Conservation (phyloP, 164 flowering plant genomes). For the Aristolochia californica region DNA sequence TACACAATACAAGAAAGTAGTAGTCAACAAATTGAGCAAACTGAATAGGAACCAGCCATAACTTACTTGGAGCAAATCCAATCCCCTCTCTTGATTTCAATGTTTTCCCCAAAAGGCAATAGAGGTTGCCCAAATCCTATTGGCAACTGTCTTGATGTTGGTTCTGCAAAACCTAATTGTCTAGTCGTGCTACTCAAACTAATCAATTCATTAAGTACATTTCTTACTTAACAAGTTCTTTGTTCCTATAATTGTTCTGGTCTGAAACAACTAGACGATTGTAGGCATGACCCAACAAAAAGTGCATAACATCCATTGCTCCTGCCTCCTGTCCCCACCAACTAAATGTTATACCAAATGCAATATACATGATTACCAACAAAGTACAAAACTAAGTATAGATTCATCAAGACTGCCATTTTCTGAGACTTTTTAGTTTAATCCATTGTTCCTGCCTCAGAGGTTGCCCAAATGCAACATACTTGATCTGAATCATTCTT, state of each 20-base stretch:
- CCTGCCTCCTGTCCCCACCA: conserved; percentile 30
- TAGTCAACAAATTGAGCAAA: too few relatives aligned
- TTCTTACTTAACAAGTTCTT: conserved; percentile 27
- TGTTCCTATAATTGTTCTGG: conserved; percentile 15
- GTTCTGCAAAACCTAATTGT: conserved; percentile 16
- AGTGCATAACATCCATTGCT: conserved; percentile 71
- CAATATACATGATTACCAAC: background rate
- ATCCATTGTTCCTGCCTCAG: too few relatives aligned
- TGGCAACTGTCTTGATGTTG: conserved; percentile 24
- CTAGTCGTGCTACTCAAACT: conserved; percentile 16
- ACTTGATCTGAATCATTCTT: too few relatives aligned
- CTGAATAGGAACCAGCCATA: background rate
- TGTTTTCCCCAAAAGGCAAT: conserved; percentile 31
- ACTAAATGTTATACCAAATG: conserved; percentile 18
- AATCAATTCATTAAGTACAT: conserved; percentile 49
- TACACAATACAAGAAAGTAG: conserved; percentile 8
- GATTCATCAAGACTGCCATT: too few relatives aligned
- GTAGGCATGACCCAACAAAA: conserved; percentile 55
- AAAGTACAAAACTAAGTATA: background rate
- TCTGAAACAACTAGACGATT: conserved; percentile 25
- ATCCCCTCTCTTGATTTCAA: conserved; percentile 81
- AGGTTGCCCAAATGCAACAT: too few relatives aligned
- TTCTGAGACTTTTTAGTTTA: too few relatives aligned
- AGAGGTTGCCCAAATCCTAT: conserved; percentile 28
- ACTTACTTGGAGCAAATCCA: conserved; percentile 80